Conservation (phyloP, 1,284 basidiomycete genomes). For the Pisolithus thermaeus region DNA sequence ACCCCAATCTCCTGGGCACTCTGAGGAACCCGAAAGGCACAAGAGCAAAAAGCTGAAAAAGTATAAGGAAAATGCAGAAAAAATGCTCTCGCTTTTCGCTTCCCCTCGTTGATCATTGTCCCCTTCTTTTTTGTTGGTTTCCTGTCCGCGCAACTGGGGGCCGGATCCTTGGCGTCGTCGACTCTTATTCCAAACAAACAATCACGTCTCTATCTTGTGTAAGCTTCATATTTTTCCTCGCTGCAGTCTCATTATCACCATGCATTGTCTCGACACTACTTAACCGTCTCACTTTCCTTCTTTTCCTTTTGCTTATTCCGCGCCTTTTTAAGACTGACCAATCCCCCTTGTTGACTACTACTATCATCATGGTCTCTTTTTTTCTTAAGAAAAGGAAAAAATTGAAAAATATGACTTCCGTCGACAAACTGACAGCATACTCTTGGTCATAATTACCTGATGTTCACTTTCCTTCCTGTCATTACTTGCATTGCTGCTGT, state of each 20-base stretch:
- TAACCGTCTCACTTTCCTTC: constrained; percentile 8
- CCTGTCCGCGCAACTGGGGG: constrained; percentile 10
- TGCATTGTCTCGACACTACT: constrained; percentile 20
- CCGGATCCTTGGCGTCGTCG: constrained; percentile 19
- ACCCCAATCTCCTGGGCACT: too few species aligned
- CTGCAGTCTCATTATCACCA: constrained; percentile 23
- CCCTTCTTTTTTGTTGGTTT: not conserved
- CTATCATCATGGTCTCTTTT: constrained; percentile 18
- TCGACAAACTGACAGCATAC: constrained; percentile 21
- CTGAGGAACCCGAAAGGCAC: constrained; percentile 45
- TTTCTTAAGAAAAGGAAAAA: too few species aligned
- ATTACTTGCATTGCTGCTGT: constrained; percentile 29
- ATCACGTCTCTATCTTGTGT: constrained; percentile 16
- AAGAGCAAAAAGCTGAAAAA: constrained; percentile 73
- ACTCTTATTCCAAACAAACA: constrained; percentile 12
- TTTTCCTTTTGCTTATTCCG: constrained; percentile 6
- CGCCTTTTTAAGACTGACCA: constrained; percentile 11
- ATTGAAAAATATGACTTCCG: not conserved
- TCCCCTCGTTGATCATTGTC: constrained; percentile 35
- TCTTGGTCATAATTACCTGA: constrained; percentile 23
- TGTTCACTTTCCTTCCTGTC: constrained; percentile 15
- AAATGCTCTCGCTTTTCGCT: constrained; percentile 72
- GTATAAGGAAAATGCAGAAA: constrained; percentile 78
- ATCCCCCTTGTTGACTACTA: constrained; percentile 6
- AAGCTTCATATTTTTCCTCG: constrained; percentile 9